A percentile compares a stretch with the other conserved stretches of the same genome.
These are phyloP conservation scores for Syncephalastrum sp. DNA, from an alignment of 371 early-diverging fungal genomes.

Conservation along the genomic window DNA sequence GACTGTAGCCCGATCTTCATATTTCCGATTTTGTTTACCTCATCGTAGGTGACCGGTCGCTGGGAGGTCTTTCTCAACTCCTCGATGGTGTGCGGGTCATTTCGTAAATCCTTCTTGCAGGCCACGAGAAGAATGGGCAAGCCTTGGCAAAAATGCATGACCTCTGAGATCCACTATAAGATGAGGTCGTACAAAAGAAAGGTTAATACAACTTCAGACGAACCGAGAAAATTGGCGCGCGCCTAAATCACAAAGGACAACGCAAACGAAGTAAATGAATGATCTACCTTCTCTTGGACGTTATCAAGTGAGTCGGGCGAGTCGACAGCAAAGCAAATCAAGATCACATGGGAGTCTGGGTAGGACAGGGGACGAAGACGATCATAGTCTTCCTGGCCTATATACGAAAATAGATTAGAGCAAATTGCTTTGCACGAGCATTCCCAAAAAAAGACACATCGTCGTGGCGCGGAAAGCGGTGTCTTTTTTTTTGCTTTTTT, in stretches of 20 bases:
- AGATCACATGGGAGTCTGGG: constrained; percentile 95
- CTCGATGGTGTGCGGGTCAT: constrained; percentile 75
- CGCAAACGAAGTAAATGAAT: constrained; percentile 5
- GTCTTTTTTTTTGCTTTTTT: not conserved
- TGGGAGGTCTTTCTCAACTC: constrained; percentile 78
- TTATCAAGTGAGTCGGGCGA: constrained; percentile 95
- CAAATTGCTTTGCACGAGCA: constrained; percentile 12
- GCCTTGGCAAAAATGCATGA: constrained; percentile 85
- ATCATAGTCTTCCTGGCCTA: constrained; percentile 93
- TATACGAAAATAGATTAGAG: constrained; percentile 17
- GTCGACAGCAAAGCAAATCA: constrained; percentile 94
- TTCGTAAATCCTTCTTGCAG: constrained; percentile 91
- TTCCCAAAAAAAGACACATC: constrained; percentile 9
- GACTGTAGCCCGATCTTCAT: not conserved
- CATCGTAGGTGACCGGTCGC: constrained; percentile 77
- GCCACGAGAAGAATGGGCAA: constrained; percentile 89
- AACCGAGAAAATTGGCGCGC: not conserved
- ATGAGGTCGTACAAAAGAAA: constrained; percentile 8
- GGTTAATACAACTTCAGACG: too few species aligned
- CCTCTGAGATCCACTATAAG: constrained; percentile 89
- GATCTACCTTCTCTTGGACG: constrained; percentile 78
- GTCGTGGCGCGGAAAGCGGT: constrained; percentile 5
- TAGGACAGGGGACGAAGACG: constrained; percentile 97
- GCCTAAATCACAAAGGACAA: not conserved
- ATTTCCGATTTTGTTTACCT: constrained; percentile 46